A percentile compares a stretch with the other conserved stretches of the same genome.
phyloP scores from a whole-genome alignment of 805 yeast genomes.

The Wickerhamiella qilinensis region DNA sequence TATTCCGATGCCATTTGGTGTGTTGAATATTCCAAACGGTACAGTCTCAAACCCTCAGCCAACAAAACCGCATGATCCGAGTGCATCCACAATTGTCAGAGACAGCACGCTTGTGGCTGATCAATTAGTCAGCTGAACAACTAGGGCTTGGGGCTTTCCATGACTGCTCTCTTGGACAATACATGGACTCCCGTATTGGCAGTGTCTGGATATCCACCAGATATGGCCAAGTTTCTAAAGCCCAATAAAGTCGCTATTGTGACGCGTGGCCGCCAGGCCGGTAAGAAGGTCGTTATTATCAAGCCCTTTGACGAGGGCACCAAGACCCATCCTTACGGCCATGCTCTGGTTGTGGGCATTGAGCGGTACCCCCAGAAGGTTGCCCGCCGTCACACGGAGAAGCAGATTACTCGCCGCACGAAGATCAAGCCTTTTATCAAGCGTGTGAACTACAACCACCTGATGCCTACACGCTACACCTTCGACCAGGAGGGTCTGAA shows the following conservation, averaged over 20 bases:
- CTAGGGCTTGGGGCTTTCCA: slow-evolving; percentile 1
- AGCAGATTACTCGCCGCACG: slow-evolving; percentile 94
- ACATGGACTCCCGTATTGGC: too few species aligned
- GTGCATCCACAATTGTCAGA: too few species aligned
- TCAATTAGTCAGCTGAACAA: too few species aligned
- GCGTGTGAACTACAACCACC: slow-evolving; percentile 98
- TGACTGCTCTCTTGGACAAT: too few species aligned
- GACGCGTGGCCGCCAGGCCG: slow-evolving; percentile 99
- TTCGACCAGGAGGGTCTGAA: slow-evolving; percentile 94
- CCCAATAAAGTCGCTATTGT: slow-evolving; percentile 99
- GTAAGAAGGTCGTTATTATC: slow-evolving; percentile 98
- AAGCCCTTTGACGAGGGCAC: slow-evolving; percentile 98
- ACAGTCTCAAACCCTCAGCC: too few species aligned
- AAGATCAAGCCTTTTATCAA: slow-evolving; percentile 98
- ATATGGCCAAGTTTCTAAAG: slow-evolving; percentile 96
- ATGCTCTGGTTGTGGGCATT: slow-evolving; percentile 98
- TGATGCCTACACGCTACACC: slow-evolving; percentile 99
- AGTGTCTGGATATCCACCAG: too few species aligned
- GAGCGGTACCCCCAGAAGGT: slow-evolving; percentile 98
- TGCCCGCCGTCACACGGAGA: slow-evolving; percentile 84
- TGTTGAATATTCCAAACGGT: too few species aligned
- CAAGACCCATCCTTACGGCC: slow-evolving; percentile 97
- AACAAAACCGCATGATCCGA: too few species aligned
- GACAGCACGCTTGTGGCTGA: too few species aligned
- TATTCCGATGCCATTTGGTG: too few species aligned